These are phyloP conservation scores for Phaseolus coccineus DNA, from an alignment of 331 rosid genomes.

Conservation along the genomic window DNA sequence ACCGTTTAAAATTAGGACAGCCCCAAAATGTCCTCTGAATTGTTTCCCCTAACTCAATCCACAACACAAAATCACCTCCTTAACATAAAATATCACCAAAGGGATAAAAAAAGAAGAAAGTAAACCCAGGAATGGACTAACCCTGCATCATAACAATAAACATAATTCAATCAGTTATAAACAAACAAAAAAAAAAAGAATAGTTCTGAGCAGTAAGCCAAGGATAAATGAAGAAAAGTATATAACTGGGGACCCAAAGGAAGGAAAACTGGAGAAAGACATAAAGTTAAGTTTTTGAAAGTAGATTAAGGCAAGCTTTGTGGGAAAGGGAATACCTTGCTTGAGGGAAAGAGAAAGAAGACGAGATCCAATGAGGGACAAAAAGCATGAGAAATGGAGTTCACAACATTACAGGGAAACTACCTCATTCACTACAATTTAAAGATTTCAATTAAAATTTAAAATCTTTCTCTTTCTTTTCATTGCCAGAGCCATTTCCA, in stretches of 20 bases:
- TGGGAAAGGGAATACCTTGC: slow-evolving; percentile 48
- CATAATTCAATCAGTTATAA: slow-evolving; percentile 16
- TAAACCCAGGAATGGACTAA: slow-evolving; percentile 3
- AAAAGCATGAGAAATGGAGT: slow-evolving; percentile 38
- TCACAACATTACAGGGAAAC: slow-evolving; percentile 51
- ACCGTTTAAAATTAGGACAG: slow-evolving; percentile 36
- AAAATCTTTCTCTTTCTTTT: neutral
- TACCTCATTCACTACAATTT: slow-evolving; percentile 37
- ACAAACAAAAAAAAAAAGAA: neutral
- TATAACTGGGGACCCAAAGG: neutral
- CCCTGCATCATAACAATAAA: slow-evolving; percentile 54
- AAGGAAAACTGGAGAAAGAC: neutral
- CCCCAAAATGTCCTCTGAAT: slow-evolving; percentile 8
- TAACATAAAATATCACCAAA: neutral
- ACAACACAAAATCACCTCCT: slow-evolving; percentile 20
- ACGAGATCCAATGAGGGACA: slow-evolving; percentile 74
- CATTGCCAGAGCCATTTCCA: slow-evolving; percentile 15
- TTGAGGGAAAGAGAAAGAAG: slow-evolving; percentile 53
- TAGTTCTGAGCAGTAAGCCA: neutral
- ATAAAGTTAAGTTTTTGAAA: slow-evolving; percentile 2
- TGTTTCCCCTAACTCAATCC: slow-evolving; percentile 47
- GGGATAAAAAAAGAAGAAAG: neutral
- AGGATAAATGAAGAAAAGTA: slow-evolving; percentile 17
- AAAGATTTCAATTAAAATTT: slow-evolving; percentile 1
- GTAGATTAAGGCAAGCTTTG: slow-evolving; percentile 14